Evolutionary conservation across 257 asterid species (phyloP), one percentile per base, ranked within the genome.

Genomic region (Catharanthus roseus): DNA sequence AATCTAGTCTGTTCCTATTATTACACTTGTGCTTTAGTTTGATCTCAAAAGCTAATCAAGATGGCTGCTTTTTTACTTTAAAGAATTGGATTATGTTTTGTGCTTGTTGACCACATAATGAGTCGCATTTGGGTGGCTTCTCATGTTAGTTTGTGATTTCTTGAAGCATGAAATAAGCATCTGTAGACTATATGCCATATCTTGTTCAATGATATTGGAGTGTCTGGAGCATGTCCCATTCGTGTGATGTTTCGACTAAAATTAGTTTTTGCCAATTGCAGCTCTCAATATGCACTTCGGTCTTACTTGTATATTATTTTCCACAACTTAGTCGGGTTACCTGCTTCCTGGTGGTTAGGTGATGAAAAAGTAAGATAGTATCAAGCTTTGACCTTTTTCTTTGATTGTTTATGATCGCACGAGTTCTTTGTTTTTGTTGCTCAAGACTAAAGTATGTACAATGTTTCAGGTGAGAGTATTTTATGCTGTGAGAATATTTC

Each of bases 321-420:
- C 83, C 99, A 95, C 82, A 86, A 89, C 68, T 64, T 91, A 76
- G 87, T 86, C 57, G 99, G 93, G 39, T 78, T 70, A 86, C 99
- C 97, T 71, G 99, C 97, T 60, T 85, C 97, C 44, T 84, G 88
- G 96, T 95, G 88, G 97, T 95, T 89, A 76, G 86, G 87, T 3
- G 97, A 86, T 79, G 99, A 95, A 56, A 95, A 95, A 77, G 99
- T 95, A 75, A 81, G 86, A 74, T 41, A 18, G 33, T 45, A 42
- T 39, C 23, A 29, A 49, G 51, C 64, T 81, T 53, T 21, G 42
- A 72, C 55, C 18, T 49, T 26, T 4, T 12, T 1, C 28, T 51
- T 68, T 36, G n/a, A 56, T 62, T 23, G 8, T 61, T 53, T 39
- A 12, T 24, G 29, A 57, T 60, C 57, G 49, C 23, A 6, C 50